Percentiles rank a stretch among this genome's conserved stretches.
These are phyloP conservation scores for Phialocephala sp. DNA, from an alignment of 2,329 filamentous ascomycete species.

Conservation along the genomic window DNA sequence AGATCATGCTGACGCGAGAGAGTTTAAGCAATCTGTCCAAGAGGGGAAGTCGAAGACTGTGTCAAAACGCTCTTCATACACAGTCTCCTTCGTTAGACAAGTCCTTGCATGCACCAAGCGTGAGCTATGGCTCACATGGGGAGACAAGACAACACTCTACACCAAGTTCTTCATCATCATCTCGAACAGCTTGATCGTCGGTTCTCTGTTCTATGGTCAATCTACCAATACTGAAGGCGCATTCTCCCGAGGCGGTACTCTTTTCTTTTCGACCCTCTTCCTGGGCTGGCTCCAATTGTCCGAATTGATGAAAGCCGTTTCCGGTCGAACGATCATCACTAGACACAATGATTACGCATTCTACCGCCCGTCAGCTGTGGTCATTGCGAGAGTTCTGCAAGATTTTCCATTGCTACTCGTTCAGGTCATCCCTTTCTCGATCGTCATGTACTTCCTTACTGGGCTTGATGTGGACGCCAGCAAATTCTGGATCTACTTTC, in stretches of 20 bases:
- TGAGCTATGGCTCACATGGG: slow-evolving; percentile 79
- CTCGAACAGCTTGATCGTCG: slow-evolving; percentile 75
- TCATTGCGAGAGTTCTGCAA: slow-evolving; percentile 65
- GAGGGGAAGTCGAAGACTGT: slow-evolving; percentile 72
- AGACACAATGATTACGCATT: slow-evolving; percentile 73
- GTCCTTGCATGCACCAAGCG: slow-evolving; percentile 71
- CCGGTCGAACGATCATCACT: slow-evolving; percentile 71
- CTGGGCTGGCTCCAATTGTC: slow-evolving; percentile 75
- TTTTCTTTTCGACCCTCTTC: slow-evolving; percentile 72
- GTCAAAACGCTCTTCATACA: slow-evolving; percentile 74
- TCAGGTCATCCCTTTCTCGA: slow-evolving; percentile 63
- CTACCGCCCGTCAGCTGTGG: slow-evolving; percentile 71
- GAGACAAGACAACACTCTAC: slow-evolving; percentile 75
- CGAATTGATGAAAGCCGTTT: slow-evolving; percentile 79
- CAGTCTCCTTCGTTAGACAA: slow-evolving; percentile 75
- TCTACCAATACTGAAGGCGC: slow-evolving; percentile 63
- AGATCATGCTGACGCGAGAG: slow-evolving; percentile 63
- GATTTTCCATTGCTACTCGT: slow-evolving; percentile 66
- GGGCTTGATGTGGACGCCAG: slow-evolving; percentile 61
- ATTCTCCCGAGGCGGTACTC: slow-evolving; percentile 65
- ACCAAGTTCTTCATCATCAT: slow-evolving; percentile 83
- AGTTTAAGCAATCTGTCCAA: slow-evolving; percentile 69
- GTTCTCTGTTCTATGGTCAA: slow-evolving; percentile 78
- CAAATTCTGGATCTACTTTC: slow-evolving; percentile 70
- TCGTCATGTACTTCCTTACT: slow-evolving; percentile 71